Evolutionary conservation across 1,139 yeast genomes (phyloP), one percentile per base, ranked within the genome.

Genomic region (Geotrichum cucujoidarum): DNA sequence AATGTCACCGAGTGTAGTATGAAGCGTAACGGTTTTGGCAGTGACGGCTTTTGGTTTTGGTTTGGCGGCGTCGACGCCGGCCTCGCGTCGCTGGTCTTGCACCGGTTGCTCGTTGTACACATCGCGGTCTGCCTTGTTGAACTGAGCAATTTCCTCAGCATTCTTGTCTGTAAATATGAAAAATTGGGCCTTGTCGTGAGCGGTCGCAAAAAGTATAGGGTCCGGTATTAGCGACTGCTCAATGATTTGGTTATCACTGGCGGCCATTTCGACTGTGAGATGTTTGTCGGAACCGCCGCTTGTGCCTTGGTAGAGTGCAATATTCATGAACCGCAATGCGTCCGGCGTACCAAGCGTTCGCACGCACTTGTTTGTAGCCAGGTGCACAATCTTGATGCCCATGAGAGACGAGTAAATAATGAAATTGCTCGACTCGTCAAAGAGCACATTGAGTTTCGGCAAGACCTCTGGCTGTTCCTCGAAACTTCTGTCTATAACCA

Each of bases 1-100:
- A 25, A 75, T 72, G 55, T 75, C 79, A 4, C 80, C 80, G 18
- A 66, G 43, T 1, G 75, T 67, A 0, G 80, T 75, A 54, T 75
- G 78, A 13, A 75, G 53, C 1, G 65, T 56, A 45, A 60, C 58
- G 50, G 43, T 40, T 16, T 34, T 27, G 3, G 18, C 42, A 18
- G 35, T 37, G 6, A 43, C 40, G 18, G 44, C 41, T 4, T 33
- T 39, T 11, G 47, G 47, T 29, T 48, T 48, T 18, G 38, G 25
- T 18, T 10, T 17, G 14, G 20, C n/a, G n/a, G 34, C 37, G 16
- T 30, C 38, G 22, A 34, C 30, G 22, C 45, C 25, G 2, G n/a
- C 16, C 7, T 16, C 31, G 17, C 34, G 33, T n/a, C n/a, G n/a
- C 17, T 6, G 27, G 3, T n/a, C 24, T n/a, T 17, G 14, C 22